Evolutionary conservation across 257 asterid species (phyloP), one percentile per base, ranked within the genome.

Genomic region (Verbena officinalis): DNA sequence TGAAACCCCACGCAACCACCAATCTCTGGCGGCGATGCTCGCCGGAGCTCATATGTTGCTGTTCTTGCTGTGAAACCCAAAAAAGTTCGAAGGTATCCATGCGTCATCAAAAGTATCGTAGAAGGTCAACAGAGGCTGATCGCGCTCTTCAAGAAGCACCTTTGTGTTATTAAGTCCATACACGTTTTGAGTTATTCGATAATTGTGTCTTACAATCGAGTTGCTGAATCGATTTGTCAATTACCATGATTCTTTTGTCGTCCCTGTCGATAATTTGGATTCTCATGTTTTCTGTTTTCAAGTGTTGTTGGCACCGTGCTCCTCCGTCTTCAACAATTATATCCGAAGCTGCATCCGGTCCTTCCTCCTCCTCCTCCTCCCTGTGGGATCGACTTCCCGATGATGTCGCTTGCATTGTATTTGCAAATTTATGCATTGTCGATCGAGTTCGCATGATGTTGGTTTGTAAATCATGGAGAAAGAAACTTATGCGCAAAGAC

Each of bases 41-140:
- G 78, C 63, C 79, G 73, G 79, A 70, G 65, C 59, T 81, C 86
- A 53, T 78, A 82, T 82, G 92, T 70, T 77, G 78, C 73, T 76
- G 34, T 65, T 70, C 68, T 38, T 84, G 84, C 82, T 68, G 85
- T 87, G 96, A 79, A 50, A 52, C 62, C 69, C 77, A 55, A 51
- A 36, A 73, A 56, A 30, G 16, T 55, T 24, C 62, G 49, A 22
- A 73, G 62, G 53, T 59, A 67, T 59, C 74, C 88, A 56, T 85
- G 92, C 75, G 31, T 84, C 7, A 60, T 85, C 51, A 76, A 71
- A 22, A 68, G 65, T 31, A 36, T 82, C 33, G 33, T 78, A 31
- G 64, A 69, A n/a, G n/a, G n/a, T n/a, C n/a, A n/a, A n/a, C n/a
- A n/a, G n/a, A n/a, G n/a, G n/a, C n/a, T n/a, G n/a, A n/a, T n/a